Conservation (phyloP, 805 yeast genomes). For the Candida wancherniae region DNA sequence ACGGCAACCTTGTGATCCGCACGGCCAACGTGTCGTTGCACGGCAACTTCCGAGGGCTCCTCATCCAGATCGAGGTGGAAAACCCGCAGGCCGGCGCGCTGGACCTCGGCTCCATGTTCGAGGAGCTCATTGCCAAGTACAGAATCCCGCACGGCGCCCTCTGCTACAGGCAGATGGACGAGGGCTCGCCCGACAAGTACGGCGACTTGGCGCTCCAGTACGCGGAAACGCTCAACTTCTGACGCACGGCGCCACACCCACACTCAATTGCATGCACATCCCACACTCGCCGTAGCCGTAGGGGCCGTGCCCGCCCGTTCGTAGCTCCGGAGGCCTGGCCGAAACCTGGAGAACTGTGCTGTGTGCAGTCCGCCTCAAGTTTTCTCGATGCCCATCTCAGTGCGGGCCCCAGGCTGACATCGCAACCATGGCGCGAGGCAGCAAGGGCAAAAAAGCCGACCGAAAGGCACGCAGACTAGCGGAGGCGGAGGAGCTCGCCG, state of each 20-base stretch:
- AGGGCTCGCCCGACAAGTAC: slow-evolving; percentile 22
- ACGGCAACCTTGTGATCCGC: slow-evolving; percentile 50
- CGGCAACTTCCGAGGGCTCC: slow-evolving; percentile 67
- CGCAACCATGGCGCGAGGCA: slow-evolving; percentile 11
- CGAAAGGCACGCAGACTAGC: slow-evolving; percentile 21
- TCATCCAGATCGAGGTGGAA: slow-evolving; percentile 52
- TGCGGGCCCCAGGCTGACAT: neutral
- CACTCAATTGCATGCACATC: too few relatives aligned
- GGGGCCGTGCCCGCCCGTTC: too few relatives aligned
- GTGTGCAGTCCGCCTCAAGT: slow-evolving; percentile 5
- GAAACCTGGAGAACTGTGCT: too few relatives aligned
- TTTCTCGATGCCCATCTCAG: slow-evolving; percentile 13
- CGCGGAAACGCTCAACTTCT: slow-evolving; percentile 37
- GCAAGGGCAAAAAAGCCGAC: slow-evolving; percentile 15
- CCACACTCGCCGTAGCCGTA: too few relatives aligned
- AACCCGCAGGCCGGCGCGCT: slow-evolving; percentile 7
- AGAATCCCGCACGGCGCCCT: slow-evolving; percentile 38
- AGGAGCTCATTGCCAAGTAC: slow-evolving; percentile 26
- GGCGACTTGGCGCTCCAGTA: slow-evolving; percentile 42
- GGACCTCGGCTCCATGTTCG: slow-evolving; percentile 19
- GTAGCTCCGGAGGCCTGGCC: too few relatives aligned
- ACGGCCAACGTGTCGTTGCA: slow-evolving; percentile 70
- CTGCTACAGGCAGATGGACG: slow-evolving; percentile 28
- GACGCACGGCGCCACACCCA: too few relatives aligned
- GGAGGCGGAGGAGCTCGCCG: slow-evolving; percentile 33